Evolutionary conservation across 225 moss, liverwort and hornwort species (phyloP), one percentile per base, ranked within the genome.

Genomic region (Pleurozium schreberi): DNA sequence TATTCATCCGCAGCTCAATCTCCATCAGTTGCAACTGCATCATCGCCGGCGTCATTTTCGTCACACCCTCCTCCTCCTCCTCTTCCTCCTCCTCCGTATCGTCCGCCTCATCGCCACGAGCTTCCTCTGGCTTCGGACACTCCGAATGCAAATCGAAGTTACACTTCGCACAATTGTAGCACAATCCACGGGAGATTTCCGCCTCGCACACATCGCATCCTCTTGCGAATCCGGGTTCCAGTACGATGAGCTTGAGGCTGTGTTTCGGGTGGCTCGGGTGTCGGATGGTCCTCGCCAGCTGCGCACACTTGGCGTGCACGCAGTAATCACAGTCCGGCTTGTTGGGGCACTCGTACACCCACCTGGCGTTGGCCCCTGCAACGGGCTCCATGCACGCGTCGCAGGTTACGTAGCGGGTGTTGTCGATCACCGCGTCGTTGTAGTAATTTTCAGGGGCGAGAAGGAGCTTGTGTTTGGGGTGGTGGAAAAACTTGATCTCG

Each of bases 181-280:
- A 20, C 70, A 81, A 7, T 8, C 74, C 88, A 40, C 52, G 4
- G 19, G 10, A 12, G 63, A 79, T 80, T 14, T 0, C 2, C 47
- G 8, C 42, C 67, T 5, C 43, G 79, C 88, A 91, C 14, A 43
- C 80, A 63, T 91, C 85, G 60, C 91, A 78, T 33, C 12, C 12
- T 18, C 33, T 75, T 75, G 75, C 30, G 50, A 33, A 6, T 6
- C 14, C 3, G 47, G 47, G 74, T 45, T 10, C 74, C 25, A 18
- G 47, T 74, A 47, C 45, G 45, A 71, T 31, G 27, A 91, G 91
- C 73, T 63, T n/a, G 30, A 89, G 68, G 36, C 6, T 47, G 36
- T 91, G 89, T 25, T 83, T 45, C 16, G 45, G 27, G 83, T 89
- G 89, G 57, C 86, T 83, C 71, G 89, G 89, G 87, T 91, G 91